Conservation (phyloP, 2,329 filamentous ascomycete species). For the Leptographium lundbergii region DNA sequence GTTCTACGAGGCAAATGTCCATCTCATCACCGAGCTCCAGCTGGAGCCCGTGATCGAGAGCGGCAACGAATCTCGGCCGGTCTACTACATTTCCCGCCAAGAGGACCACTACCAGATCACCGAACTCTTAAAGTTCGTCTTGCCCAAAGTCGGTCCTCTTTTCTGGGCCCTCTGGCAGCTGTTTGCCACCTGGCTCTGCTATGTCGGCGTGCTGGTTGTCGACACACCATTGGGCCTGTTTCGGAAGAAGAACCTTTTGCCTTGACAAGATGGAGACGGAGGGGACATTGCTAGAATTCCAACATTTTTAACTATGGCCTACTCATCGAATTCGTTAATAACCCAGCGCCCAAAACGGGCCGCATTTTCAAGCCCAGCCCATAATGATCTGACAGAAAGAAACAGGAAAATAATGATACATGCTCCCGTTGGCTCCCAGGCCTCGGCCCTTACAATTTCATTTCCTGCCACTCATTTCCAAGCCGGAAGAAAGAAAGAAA, state of each 20-base stretch:
- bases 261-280: background rate
- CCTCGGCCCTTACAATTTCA: background rate
- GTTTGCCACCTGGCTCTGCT: background rate
- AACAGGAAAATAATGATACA: background rate
- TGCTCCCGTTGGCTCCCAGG: background rate
- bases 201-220: background rate
- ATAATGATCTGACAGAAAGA: background rate
- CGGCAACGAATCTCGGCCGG: background rate
- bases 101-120: background rate
- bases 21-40: background rate
- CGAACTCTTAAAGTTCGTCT: background rate
- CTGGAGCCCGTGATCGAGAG: background rate
- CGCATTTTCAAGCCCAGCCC: background rate
- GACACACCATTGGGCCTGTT: background rate
- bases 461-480: background rate
- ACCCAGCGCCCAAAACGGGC: background rate
- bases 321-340: background rate
- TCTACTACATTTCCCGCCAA: background rate
- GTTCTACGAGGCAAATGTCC: background rate
- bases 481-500: background rate
- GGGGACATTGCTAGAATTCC: background rate
- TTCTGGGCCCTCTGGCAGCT: background rate
- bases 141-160: background rate
- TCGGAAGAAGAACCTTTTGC: background rate
- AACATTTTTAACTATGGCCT: background rate